Percentiles rank a stretch among this genome's conserved stretches.
Conservation (phyloP, 306 rosid genomes). For the Clitoria ternatea region DNA sequence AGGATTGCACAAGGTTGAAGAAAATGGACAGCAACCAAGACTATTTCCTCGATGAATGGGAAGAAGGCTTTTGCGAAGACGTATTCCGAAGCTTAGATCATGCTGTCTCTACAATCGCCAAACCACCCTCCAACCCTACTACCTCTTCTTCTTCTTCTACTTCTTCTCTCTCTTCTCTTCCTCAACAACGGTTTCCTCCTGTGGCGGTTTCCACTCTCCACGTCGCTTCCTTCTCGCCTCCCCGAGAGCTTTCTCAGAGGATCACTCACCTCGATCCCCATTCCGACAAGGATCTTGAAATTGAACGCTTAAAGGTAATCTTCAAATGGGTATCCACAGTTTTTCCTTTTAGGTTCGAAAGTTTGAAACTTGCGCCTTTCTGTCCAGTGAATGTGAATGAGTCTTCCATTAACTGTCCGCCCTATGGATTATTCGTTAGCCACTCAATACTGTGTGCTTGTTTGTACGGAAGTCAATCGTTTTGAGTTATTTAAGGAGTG, state of each 20-base stretch:
- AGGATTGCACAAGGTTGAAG: background rate
- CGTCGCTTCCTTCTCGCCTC: slow-evolving; percentile 53
- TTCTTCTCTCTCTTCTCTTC: background rate
- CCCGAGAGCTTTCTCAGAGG: slow-evolving; percentile 77
- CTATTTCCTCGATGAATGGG: slow-evolving; percentile 60
- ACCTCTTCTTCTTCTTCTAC: background rate
- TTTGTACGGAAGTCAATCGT: background rate
- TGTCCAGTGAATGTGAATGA: background rate
- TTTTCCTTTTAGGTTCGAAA: background rate
- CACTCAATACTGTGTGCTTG: background rate
- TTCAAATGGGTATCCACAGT: background rate
- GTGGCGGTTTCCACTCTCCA: background rate
- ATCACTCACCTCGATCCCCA: background rate
- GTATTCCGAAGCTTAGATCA: slow-evolving; percentile 50
- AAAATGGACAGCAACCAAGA: slow-evolving; percentile 35
- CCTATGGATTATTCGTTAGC: background rate
- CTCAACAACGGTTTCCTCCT: slow-evolving; percentile 17
- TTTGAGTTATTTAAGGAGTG: background rate
- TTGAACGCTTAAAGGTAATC: slow-evolving; percentile 54
- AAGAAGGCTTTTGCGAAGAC: slow-evolving; percentile 34
- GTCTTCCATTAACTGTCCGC: background rate
- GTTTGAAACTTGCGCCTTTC: background rate
- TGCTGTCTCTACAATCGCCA: slow-evolving; percentile 27
- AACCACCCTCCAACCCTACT: slow-evolving; percentile 1
- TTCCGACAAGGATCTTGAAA: slow-evolving; percentile 43